Percentiles rank a stretch among this genome's conserved stretches.
Evolutionary conservation across 306 rosid genomes (phyloP).

Genomic region (Pueraria montana): DNA sequence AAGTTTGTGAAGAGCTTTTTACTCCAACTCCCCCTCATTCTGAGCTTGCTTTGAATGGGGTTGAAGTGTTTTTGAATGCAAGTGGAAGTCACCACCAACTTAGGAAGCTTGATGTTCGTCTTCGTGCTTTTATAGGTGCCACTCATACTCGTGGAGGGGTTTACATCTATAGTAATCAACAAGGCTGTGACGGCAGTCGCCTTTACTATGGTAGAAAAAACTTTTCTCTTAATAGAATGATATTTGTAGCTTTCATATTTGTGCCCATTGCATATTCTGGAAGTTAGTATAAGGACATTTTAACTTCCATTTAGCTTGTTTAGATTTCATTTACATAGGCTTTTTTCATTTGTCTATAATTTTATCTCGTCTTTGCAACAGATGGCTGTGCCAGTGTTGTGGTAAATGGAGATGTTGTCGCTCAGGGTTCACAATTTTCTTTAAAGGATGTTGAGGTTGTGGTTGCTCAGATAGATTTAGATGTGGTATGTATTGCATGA

Average conservation of each 20-base stretch:
- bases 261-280: conserved; percentile 1
- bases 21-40: conserved; percentile 84
- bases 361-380: conserved; percentile 48
- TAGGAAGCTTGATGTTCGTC: conserved; percentile 95
- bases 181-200: conserved; percentile 97
- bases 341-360: conserved; percentile 32
- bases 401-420: conserved; percentile 90
- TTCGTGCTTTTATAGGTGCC: conserved; percentile 89
- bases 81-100: conserved; percentile 99
- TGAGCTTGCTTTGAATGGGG: conserved; percentile 96
- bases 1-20: conserved; percentile 95
- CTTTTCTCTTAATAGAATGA: not conserved
- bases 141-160: conserved; percentile 94
- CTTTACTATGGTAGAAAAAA: conserved; percentile 82
- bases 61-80: conserved; percentile 97
- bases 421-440: conserved; percentile 98
- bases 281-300: conserved; percentile 35
- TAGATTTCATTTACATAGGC: conserved; percentile 19
- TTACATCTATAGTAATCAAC: conserved; percentile 94
- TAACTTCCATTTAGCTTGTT: conserved; percentile 43
- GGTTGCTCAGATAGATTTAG: conserved; percentile 90
- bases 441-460: conserved; percentile 89
- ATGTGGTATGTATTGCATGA: conserved; percentile 72
- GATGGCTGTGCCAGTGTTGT: conserved; percentile 94
- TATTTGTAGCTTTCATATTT: conserved; percentile 24